Percentiles rank a stretch among this genome's conserved stretches.
These are phyloP conservation scores for Fragaria vesca DNA, from an alignment of 306 rosid genomes.

Conservation along the genomic window DNA sequence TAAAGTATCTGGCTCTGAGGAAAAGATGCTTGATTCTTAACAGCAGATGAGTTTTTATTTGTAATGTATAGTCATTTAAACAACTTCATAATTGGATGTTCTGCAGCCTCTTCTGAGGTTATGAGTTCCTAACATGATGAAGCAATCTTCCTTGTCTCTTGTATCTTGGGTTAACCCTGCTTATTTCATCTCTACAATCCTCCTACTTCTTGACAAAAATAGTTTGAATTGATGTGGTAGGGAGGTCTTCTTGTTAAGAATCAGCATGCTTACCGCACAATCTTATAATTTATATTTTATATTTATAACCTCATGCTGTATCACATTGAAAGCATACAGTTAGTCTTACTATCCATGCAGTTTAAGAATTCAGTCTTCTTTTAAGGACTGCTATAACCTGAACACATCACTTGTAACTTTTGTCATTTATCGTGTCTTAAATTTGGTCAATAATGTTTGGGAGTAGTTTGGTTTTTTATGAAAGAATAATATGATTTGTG, in stretches of 20 bases:
- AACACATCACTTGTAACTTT: background rate
- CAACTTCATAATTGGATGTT: background rate
- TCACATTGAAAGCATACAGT: background rate
- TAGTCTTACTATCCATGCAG: background rate
- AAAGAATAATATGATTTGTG: background rate
- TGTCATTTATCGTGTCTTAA: background rate
- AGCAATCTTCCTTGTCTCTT: background rate
- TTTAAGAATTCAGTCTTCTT: background rate
- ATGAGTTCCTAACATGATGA: background rate
- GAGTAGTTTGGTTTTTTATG: background rate
- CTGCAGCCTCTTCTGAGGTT: slow-evolving; percentile 4
- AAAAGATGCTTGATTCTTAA: background rate
- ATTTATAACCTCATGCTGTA: background rate
- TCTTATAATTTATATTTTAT: too few relatives aligned
- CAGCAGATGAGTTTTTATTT: background rate
- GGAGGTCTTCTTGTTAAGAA: background rate
- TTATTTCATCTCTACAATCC: background rate
- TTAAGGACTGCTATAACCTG: background rate
- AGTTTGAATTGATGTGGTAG: background rate
- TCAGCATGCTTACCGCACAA: background rate
- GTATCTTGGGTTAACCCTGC: background rate
- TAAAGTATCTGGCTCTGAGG: background rate
- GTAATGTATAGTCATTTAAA: background rate
- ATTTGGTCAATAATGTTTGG: background rate
- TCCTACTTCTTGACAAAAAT: background rate